phyloP scores from a whole-genome alignment of 1,284 basidiomycete genomes.

The Ceratobasidium sp. region DNA sequence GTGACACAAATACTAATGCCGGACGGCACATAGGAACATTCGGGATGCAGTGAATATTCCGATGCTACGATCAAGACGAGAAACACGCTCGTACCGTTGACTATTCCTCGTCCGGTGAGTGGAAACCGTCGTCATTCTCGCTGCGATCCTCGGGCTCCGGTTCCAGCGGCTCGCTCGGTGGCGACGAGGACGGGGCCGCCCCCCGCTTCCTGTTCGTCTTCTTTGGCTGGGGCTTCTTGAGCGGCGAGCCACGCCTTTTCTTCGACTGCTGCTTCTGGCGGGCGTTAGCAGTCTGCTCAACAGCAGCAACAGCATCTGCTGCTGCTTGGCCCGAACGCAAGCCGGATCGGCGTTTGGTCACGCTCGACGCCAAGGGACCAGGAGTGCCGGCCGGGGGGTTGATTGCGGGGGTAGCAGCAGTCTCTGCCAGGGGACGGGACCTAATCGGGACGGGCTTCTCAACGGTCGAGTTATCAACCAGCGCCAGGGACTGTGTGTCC shows the following conservation, averaged over 20 bases:
- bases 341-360: background rate
- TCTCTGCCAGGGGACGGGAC: background rate
- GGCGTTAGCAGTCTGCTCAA: too few species aligned
- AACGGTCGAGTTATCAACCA: too few species aligned
- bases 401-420: background rate
- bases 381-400: background rate
- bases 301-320: conserved; percentile 3
- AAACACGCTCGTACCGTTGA: too few species aligned
- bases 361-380: background rate
- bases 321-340: background rate
- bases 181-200: background rate
- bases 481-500: too few species aligned
- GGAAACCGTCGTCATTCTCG: background rate
- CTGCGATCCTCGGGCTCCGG: background rate
- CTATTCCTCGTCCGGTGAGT: background rate
- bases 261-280: too few species aligned
- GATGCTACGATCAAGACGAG: too few species aligned
- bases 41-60: too few species aligned
- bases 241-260: background rate
- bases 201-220: background rate
- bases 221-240: background rate
- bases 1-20: too few species aligned
- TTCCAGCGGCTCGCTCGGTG: background rate
- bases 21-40: too few species aligned
- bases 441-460: background rate